phyloP scores from a whole-genome alignment of 768 basidiomycete species.

The Boletus eberwhitei region DNA sequence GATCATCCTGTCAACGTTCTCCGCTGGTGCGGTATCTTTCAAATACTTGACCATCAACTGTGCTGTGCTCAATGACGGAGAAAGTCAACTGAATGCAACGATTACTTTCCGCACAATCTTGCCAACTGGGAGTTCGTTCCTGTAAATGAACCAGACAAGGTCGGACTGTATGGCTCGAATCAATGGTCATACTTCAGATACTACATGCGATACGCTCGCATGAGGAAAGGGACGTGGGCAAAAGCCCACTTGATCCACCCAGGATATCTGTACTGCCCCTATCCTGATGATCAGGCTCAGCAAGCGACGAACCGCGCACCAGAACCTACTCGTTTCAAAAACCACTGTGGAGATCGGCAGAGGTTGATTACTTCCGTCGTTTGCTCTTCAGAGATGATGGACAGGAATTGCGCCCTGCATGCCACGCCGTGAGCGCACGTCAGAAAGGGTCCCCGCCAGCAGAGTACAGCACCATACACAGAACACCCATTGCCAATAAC shows the following conservation, averaged over 20 bases:
- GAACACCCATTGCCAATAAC: conserved; percentile 65
- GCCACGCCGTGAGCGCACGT: conserved; percentile 4
- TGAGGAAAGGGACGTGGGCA: not conserved
- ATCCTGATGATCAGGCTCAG: not conserved
- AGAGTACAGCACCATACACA: conserved; percentile 38
- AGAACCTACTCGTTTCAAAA: conserved; percentile 20
- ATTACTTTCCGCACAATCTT: not conserved
- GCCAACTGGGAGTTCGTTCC: not conserved
- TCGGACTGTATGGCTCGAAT: not conserved
- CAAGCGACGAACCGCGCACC: conserved; percentile 29
- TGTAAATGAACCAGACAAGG: conserved; percentile 1
- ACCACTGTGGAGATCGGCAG: conserved; percentile 60
- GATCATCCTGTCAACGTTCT: not conserved
- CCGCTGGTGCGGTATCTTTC: not conserved
- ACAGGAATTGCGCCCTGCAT: conserved; percentile 58
- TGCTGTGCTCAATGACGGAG: not conserved
- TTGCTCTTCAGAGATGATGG: conserved; percentile 47
- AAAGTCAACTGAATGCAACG: not conserved
- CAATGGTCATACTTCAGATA: not conserved
- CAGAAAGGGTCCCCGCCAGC: conserved; percentile 1
- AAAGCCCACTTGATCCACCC: conserved; percentile 2
- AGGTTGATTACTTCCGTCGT: conserved; percentile 54
- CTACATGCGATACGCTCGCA: conserved; percentile 33
- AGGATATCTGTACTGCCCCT: not conserved
- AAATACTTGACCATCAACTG: not conserved